These are phyloP conservation scores for Pseudofabraea citricarpa DNA, from an alignment of 2,329 filamentous ascomycete species.

Conservation along the genomic window DNA sequence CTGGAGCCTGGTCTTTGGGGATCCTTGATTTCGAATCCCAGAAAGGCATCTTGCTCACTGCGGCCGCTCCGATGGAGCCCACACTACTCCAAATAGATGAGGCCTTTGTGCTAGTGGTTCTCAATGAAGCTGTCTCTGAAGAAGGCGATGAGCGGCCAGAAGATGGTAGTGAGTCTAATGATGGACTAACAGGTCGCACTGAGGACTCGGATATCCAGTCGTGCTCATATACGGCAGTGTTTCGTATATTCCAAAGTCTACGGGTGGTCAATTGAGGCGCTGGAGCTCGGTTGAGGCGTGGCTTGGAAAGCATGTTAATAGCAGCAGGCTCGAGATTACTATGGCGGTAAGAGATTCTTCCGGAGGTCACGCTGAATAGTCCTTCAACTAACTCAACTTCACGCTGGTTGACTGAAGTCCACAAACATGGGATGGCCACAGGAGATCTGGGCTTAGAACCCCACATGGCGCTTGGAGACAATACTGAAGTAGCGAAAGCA, in stretches of 20 bases:
- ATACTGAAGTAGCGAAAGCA: background rate
- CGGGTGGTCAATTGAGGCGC: slow-evolving; percentile 16
- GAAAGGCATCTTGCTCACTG: slow-evolving; percentile 4
- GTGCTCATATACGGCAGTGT: slow-evolving; percentile 13
- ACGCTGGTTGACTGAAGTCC: background rate
- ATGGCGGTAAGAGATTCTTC: slow-evolving; percentile 13
- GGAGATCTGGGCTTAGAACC: background rate
- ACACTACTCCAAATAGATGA: slow-evolving; percentile 18
- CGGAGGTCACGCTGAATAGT: slow-evolving; percentile 14
- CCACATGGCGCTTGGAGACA: slow-evolving; percentile 10
- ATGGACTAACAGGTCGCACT: slow-evolving; percentile 23
- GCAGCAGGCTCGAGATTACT: slow-evolving; percentile 18
- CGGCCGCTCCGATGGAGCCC: slow-evolving; percentile 7
- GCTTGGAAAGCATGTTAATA: slow-evolving; percentile 18
- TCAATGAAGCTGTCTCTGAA: slow-evolving; percentile 25
- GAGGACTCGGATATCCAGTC: slow-evolving; percentile 30
- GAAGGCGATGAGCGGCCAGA: slow-evolving; percentile 23
- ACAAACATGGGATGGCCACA: background rate
- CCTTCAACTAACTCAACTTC: slow-evolving; percentile 4
- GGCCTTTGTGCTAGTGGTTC: slow-evolving; percentile 27
- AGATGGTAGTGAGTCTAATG: slow-evolving; percentile 21
- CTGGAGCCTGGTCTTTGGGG: slow-evolving; percentile 1
- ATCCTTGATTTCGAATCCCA: background rate
- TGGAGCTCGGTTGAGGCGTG: slow-evolving; percentile 6
- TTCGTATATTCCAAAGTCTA: slow-evolving; percentile 19